Evolutionary conservation across 371 early-diverging fungal species (phyloP).

Genomic region (Phascolomyces articulosus): DNA sequence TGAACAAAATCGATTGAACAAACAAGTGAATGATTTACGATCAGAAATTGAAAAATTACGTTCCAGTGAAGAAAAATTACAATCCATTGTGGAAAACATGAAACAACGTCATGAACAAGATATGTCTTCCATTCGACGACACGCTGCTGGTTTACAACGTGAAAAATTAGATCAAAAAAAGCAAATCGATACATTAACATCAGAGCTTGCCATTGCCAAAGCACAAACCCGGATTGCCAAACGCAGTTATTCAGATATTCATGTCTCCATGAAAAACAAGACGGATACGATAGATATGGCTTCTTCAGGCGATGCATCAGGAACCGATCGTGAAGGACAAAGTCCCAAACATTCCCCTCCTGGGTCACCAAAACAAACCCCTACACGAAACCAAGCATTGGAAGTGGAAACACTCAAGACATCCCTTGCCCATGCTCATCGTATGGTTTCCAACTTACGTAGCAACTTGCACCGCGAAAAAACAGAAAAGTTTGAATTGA

Average conservation of each 20-base stretch:
- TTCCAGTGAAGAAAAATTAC: constrained; percentile 65
- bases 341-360: constrained; percentile 15
- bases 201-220: constrained; percentile 52
- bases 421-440: constrained; percentile 51
- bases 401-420: constrained; percentile 53
- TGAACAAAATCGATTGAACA: constrained; percentile 56
- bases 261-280: neutral
- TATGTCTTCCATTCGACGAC: constrained; percentile 58
- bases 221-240: constrained; percentile 31
- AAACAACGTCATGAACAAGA: constrained; percentile 74
- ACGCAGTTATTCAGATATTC: constrained; percentile 13
- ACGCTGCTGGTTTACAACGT: constrained; percentile 57
- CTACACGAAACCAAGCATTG: constrained; percentile 31
- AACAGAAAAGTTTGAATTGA: constrained; percentile 62
- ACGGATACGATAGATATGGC: neutral
- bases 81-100: constrained; percentile 49
- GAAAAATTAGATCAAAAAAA: constrained; percentile 62
- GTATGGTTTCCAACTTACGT: constrained; percentile 54
- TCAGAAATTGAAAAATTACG: constrained; percentile 68
- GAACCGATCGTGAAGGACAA: neutral
- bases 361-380: constrained; percentile 21
- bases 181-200: constrained; percentile 61
- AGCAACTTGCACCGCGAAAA: constrained; percentile 52
- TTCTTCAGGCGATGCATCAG: neutral
- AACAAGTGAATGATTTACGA: constrained; percentile 53